A percentile compares a stretch with the other conserved stretches of the same genome.
Conservation (phyloP, 495 filamentous ascomycete species). For the Pyronema domesticum region DNA sequence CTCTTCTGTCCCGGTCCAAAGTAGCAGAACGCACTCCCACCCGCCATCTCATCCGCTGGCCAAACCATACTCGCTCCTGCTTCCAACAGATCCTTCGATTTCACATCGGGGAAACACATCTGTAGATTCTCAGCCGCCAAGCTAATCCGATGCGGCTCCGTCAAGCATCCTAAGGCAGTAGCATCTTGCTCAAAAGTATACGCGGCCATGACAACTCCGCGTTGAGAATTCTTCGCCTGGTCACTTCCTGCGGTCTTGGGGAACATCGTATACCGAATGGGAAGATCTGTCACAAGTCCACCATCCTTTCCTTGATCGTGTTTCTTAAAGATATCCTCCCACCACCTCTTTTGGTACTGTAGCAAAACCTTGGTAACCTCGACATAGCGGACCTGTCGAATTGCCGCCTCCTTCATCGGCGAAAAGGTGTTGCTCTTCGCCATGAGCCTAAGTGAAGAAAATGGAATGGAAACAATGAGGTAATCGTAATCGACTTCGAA, state of each 20-base stretch:
- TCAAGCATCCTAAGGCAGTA: background rate
- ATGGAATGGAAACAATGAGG: background rate
- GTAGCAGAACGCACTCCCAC: background rate
- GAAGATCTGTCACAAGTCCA: background rate
- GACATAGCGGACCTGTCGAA: background rate
- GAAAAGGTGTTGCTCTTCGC: background rate
- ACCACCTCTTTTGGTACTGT: background rate
- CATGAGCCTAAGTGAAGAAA: background rate
- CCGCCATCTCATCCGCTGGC: background rate
- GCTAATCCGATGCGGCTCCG: background rate
- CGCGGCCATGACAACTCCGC: background rate
- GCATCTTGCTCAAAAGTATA: background rate
- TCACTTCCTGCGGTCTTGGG: background rate
- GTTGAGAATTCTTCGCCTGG: background rate
- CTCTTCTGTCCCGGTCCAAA: background rate
- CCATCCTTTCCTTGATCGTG: background rate
- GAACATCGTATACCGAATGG: background rate
- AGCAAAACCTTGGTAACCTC: background rate
- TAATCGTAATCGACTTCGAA: background rate
- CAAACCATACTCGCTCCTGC: background rate
- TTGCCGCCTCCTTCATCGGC: background rate
- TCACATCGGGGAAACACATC: background rate
- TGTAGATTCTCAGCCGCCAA: background rate
- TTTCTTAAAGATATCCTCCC: background rate
- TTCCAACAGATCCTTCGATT: background rate